Percentiles rank a stretch among this genome's conserved stretches.
Conservation (phyloP, 352 stramenopile genomes). For the Aphanomyces invadans region DNA sequence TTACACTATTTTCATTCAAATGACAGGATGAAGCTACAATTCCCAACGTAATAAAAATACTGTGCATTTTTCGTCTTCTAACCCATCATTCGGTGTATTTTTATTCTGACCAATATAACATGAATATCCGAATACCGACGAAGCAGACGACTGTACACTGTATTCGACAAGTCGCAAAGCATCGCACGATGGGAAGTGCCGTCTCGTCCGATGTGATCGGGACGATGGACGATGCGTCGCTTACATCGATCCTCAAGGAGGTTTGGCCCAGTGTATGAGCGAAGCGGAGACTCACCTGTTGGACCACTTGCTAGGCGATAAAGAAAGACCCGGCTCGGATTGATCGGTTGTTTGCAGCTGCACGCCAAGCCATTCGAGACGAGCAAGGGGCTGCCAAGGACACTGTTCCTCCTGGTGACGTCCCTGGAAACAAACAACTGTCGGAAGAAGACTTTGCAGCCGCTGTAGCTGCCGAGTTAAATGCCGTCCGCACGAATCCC, state of each 20-base stretch:
- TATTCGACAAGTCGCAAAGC: no score
- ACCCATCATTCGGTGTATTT: no score
- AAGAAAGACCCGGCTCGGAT: slow-evolving; percentile 22
- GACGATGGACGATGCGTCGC: slow-evolving; percentile 14
- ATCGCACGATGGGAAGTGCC: slow-evolving; percentile 3
- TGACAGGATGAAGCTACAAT: no score
- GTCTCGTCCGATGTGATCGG: slow-evolving; percentile 23
- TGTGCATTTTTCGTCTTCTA: no score
- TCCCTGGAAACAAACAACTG: neutral
- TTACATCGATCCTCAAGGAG: slow-evolving; percentile 19
- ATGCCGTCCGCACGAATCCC: slow-evolving; percentile 18
- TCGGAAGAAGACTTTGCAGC: slow-evolving; percentile 2
- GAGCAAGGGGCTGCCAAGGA: neutral
- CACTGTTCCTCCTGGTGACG: neutral
- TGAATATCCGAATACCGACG: no score
- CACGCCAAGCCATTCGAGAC: neutral
- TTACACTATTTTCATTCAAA: no score
- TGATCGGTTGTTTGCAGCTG: slow-evolving; percentile 15
- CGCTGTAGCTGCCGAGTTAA: slow-evolving; percentile 6
- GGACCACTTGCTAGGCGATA: neutral
- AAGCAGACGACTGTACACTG: no score
- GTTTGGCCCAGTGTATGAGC: neutral
- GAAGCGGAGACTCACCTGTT: neutral
- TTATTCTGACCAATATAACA: no score
- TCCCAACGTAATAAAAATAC: neutral